These are phyloP conservation scores for Phytophthora crassamura DNA, from an alignment of 352 stramenopile species.

Conservation along the genomic window DNA sequence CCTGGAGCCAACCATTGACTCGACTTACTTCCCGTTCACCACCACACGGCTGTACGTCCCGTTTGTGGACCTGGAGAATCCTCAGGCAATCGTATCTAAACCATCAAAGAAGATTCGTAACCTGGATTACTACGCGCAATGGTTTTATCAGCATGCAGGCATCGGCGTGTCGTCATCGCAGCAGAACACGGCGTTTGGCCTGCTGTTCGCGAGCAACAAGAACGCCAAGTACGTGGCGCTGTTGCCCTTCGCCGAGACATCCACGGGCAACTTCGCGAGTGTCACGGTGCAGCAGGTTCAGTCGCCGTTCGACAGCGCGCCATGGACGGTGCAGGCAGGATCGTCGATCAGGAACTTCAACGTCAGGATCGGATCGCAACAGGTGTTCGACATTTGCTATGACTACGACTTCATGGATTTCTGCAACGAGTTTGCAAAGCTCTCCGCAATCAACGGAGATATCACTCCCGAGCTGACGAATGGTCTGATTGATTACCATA, in stretches of 20 bases:
- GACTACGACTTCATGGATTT: conserved; percentile 29
- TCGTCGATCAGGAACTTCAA: conserved; percentile 9
- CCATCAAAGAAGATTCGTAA: not conserved
- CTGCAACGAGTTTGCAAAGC: conserved; percentile 27
- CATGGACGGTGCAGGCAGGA: conserved; percentile 8
- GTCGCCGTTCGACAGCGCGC: not conserved
- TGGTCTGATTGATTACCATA: conserved; percentile 30
- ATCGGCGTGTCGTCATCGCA: not conserved
- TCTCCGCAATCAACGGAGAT: conserved; percentile 28
- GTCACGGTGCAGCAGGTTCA: conserved; percentile 1
- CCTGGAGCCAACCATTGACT: not conserved
- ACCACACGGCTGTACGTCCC: not conserved
- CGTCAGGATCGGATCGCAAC: conserved; percentile 1
- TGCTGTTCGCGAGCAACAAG: not conserved
- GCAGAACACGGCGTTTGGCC: not conserved
- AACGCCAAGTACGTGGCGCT: not conserved
- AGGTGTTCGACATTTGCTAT: conserved; percentile 23
- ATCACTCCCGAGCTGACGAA: conserved; percentile 17
- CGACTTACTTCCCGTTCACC: not conserved
- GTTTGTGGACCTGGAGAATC: not conserved
- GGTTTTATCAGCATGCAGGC: not conserved
- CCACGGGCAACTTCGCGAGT: not conserved
- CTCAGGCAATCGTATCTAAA: not conserved
- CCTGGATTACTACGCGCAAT: not conserved
- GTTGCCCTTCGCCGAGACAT: not conserved